Base-by-base conservation (phyloP, 352 stramenopile species). In the Phytopythium mirpurense region DNA sequence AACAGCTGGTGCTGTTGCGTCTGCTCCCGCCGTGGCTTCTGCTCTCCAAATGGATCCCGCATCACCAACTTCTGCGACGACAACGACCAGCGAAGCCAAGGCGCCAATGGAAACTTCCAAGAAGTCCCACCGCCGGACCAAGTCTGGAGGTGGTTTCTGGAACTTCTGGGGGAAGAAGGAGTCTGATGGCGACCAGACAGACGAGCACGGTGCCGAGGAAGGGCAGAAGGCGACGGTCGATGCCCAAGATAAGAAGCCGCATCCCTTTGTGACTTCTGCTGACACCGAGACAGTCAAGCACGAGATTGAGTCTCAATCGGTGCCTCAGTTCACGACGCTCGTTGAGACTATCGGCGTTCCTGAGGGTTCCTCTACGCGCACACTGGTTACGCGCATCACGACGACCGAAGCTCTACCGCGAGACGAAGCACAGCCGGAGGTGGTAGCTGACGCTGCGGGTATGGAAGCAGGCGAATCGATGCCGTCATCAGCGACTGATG, bases 121-220 rank as follows among this genome's bases (percentile, higher is more conserved):
- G 49, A 67, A 44, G 16, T 54, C 29, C 9, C 60, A 35, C 5
- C 45, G 48, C 9, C 47, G 43, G 38, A 41, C n/a, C 23, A 67
- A 45, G 40, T 45, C 40, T 12, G 40, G 40, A 12, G 40, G 55
- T 21, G 60, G 56, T 12, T 67, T 67, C 60, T 67, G 60, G 60
- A 50, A 54, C 16, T 60, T 67, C 51, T 67, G 58, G n/a, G 29
- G 34, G n/a, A 63, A 59, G 35, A 31, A 41, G 34, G 31, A 32
- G 21, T 34, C 31, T 0, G 34, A 34, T 29, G 32, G 14, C 4
- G 34, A 34, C 6, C 3, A 53, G 19, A 19, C n/a, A 14, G 11
- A 19, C 15, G 26, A 40, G 14, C 31, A 10, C 8, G 43, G 36
- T 19, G 15, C 5, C 16, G 16, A 24, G 0, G 24, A 1, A 0